Percentiles rank a stretch among this genome's conserved stretches.
Evolutionary conservation across 1,139 yeast genomes (phyloP).

Genomic region (Zygoascus hellenicus): DNA sequence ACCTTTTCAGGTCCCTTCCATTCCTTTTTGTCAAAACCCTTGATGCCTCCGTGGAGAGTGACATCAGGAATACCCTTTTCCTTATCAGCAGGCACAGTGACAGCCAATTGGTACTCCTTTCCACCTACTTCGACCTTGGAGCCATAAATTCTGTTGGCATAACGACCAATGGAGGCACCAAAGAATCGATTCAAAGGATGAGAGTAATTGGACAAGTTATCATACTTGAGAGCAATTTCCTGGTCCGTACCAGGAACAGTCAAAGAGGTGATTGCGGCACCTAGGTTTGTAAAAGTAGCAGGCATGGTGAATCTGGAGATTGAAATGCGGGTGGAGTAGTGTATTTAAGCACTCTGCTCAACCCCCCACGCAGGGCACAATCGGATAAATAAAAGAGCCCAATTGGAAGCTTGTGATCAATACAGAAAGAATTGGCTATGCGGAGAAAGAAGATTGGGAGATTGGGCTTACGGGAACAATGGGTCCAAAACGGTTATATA

Average conservation of each 20-base stretch:
- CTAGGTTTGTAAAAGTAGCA: slow-evolving; percentile 15
- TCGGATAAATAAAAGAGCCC: neutral
- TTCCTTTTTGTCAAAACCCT: slow-evolving; percentile 47
- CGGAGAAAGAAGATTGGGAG: too few species aligned
- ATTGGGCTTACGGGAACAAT: too few species aligned
- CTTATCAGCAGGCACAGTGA: slow-evolving; percentile 37
- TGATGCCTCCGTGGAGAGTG: slow-evolving; percentile 49
- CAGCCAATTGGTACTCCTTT: slow-evolving; percentile 37
- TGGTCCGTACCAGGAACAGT: slow-evolving; percentile 24
- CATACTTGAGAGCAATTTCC: slow-evolving; percentile 24
- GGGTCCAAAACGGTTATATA: too few species aligned
- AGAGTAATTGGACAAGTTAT: slow-evolving; percentile 24
- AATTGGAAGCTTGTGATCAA: too few species aligned
- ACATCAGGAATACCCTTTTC: slow-evolving; percentile 23
- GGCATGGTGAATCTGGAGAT: neutral
- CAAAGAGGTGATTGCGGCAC: slow-evolving; percentile 27
- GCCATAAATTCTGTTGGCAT: slow-evolving; percentile 53
- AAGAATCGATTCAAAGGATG: slow-evolving; percentile 44
- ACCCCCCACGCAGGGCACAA: neutral
- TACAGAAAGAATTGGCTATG: too few species aligned
- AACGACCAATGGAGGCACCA: slow-evolving; percentile 61
- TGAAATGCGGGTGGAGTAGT: neutral
- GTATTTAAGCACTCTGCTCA: neutral
- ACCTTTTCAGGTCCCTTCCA: slow-evolving; percentile 42
- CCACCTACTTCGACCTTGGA: slow-evolving; percentile 44